Percentiles rank a stretch among this genome's conserved stretches.
Evolutionary conservation across 306 rosid genomes (phyloP).

Genomic region (Dryas drummondii): DNA sequence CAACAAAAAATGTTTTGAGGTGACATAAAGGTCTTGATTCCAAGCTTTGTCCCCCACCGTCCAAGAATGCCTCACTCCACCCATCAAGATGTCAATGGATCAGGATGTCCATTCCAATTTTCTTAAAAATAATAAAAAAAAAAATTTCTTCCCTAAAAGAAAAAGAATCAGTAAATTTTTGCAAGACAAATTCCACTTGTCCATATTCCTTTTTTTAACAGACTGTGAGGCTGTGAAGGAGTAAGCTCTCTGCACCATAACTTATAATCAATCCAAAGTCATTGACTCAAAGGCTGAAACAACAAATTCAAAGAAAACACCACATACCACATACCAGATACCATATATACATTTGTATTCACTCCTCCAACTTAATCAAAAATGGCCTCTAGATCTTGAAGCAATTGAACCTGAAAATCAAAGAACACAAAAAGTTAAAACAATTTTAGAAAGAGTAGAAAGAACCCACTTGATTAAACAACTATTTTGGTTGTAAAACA

Average conservation of each 20-base stretch:
- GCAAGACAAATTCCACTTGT: not conserved
- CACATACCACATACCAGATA: not conserved
- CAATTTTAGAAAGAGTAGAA: no score
- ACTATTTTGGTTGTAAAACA: not conserved
- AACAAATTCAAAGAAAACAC: not conserved
- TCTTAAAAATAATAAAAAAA: not conserved
- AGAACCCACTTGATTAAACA: not conserved
- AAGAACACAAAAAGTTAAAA: not conserved
- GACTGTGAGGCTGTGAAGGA: constrained; percentile 6
- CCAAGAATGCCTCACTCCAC: constrained; percentile 4
- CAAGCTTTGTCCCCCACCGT: constrained; percentile 19
- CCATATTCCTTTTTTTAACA: not conserved
- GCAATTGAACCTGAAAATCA: not conserved
- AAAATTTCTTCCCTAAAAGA: no score
- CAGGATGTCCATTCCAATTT: constrained; percentile 15
- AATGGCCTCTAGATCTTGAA: constrained; percentile 6
- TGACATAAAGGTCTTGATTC: constrained; percentile 36
- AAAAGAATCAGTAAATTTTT: not conserved
- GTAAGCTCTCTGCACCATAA: not conserved
- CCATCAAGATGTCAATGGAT: not conserved
- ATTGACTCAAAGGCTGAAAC: not conserved
- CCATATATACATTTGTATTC: not conserved
- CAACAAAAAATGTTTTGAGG: constrained; percentile 1
- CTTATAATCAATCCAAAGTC: not conserved
- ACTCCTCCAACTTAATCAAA: not conserved